These are phyloP conservation scores for Senna tora DNA, from an alignment of 306 rosid species.

Conservation along the genomic window DNA sequence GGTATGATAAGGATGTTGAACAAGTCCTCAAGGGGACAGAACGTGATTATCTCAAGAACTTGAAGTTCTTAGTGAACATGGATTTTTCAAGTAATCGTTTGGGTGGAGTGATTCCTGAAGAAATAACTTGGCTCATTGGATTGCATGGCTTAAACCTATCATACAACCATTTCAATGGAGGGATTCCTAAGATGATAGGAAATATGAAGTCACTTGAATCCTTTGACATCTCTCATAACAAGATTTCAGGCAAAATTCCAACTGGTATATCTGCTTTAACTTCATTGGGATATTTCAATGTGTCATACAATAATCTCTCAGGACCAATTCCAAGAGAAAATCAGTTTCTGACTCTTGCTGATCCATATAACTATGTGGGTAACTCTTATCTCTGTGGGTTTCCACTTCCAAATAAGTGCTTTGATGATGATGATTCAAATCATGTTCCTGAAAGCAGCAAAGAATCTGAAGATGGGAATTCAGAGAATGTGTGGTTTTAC, in stretches of 20 bases:
- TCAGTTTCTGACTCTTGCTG: background rate
- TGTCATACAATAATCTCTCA: background rate
- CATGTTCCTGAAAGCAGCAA: background rate
- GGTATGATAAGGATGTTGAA: background rate
- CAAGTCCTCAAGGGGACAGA: background rate
- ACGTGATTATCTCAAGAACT: background rate
- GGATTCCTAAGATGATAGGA: background rate
- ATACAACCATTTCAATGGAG: background rate
- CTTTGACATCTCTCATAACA: too few species aligned
- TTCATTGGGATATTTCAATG: background rate
- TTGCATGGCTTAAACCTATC: background rate
- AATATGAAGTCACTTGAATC: background rate
- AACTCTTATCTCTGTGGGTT: background rate
- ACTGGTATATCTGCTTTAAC: background rate
- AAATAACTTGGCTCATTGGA: background rate
- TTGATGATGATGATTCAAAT: too few species aligned
- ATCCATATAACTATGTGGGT: background rate
- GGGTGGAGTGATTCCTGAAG: background rate
- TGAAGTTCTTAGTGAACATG: background rate
- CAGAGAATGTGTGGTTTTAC: conserved; percentile 3
- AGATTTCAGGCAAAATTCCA: background rate
- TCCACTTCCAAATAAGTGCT: background rate
- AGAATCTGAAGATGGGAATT: background rate
- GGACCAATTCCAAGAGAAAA: background rate
- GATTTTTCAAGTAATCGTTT: too few species aligned